These are phyloP conservation scores for Alternaria panax DNA, from an alignment of 2,329 filamentous ascomycete genomes.

Conservation along the genomic window DNA sequence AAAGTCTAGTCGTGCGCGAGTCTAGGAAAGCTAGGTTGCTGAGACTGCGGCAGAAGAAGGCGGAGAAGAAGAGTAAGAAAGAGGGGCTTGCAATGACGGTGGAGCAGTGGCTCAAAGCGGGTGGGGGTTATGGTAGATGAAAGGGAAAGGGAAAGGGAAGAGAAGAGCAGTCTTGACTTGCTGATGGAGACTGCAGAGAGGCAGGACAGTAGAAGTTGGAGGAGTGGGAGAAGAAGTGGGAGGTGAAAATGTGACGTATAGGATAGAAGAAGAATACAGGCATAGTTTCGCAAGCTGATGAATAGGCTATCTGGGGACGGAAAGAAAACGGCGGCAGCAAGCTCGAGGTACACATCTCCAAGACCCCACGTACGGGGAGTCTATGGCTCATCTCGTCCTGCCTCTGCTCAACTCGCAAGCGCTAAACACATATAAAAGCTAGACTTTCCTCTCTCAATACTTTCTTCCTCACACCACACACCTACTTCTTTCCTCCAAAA, in stretches of 20 bases:
- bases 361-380: neutral
- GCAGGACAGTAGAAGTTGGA: neutral
- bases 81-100: neutral
- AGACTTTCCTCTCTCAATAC: neutral
- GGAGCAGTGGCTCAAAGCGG: constrained; percentile 6
- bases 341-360: neutral
- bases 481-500: neutral
- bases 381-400: neutral
- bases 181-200: no score
- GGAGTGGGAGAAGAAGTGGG: neutral
- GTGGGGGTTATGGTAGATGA: neutral
- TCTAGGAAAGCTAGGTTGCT: neutral
- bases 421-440: neutral
- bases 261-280: neutral
- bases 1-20: neutral
- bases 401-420: neutral
- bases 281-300: neutral
- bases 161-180: neutral
- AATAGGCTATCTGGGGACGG: neutral
- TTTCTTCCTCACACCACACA: neutral
- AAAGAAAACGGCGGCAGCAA: neutral
- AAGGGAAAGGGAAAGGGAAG: neutral
- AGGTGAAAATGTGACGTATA: neutral
- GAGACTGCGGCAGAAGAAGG: neutral
- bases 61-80: neutral